These are phyloP conservation scores for Gamarada debralockiae DNA, from an alignment of 495 filamentous ascomycete genomes.

Conservation along the genomic window DNA sequence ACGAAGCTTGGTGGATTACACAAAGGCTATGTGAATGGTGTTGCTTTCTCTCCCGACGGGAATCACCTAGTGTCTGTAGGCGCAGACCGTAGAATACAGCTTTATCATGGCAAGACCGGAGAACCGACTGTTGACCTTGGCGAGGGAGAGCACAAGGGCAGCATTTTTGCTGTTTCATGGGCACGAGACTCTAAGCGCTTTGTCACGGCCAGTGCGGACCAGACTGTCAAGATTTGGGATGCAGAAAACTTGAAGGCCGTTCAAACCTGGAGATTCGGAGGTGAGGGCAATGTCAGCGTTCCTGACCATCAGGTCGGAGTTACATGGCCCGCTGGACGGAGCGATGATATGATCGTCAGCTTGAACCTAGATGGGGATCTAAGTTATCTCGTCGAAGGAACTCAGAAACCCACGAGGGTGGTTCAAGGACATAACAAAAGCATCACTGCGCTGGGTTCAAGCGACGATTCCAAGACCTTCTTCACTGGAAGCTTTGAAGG, in stretches of 20 bases:
- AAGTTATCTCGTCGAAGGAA: conserved; percentile 78
- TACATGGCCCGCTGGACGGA: conserved; percentile 81
- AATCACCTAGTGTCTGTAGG: conserved; percentile 80
- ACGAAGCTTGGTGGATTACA: conserved; percentile 70
- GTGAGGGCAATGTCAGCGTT: conserved; percentile 68
- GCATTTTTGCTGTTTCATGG: conserved; percentile 91
- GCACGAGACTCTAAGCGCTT: conserved; percentile 82
- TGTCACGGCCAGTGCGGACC: conserved; percentile 88
- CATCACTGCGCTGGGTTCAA: conserved; percentile 68
- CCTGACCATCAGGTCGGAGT: conserved; percentile 92
- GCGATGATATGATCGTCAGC: conserved; percentile 83
- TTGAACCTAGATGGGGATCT: conserved; percentile 83
- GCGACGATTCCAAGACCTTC: conserved; percentile 52
- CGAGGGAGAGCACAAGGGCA: conserved; percentile 81
- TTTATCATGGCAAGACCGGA: conserved; percentile 94
- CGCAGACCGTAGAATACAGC: conserved; percentile 80
- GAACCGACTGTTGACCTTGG: conserved; percentile 74
- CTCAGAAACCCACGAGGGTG: conserved; percentile 60
- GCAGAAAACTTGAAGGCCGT: conserved; percentile 70
- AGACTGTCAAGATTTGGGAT: conserved; percentile 89
- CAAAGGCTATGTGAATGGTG: conserved; percentile 81
- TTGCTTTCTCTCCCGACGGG: conserved; percentile 89
- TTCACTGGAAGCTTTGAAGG: conserved; percentile 93
- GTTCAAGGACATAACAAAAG: conserved; percentile 93
- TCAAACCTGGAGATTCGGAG: conserved; percentile 85